Conservation (phyloP, 352 stramenopile genomes). For the Phytophthora kernoviae region DNA sequence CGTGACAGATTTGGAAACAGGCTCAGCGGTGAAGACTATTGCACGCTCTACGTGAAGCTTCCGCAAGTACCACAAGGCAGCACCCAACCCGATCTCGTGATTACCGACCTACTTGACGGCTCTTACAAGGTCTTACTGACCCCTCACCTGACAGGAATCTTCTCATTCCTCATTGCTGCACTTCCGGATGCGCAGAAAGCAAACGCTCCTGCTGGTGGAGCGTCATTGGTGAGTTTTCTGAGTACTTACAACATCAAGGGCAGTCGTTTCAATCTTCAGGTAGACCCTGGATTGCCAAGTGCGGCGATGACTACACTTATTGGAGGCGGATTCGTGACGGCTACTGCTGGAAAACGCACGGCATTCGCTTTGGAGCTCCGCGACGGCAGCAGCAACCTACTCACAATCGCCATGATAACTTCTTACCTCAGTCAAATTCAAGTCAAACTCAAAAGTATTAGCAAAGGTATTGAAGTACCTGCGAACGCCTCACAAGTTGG, state of each 20-base stretch:
- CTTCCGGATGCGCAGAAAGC: constrained; percentile 25
- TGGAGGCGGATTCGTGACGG: constrained; percentile 34
- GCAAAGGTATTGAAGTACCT: constrained; percentile 5
- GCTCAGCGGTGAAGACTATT: constrained; percentile 38
- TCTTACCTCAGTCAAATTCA: constrained; percentile 2
- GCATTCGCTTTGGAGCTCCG: constrained; percentile 47
- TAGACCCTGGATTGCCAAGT: constrained; percentile 40
- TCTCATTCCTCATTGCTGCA: constrained; percentile 48
- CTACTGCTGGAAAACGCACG: constrained; percentile 38
- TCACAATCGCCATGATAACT: constrained; percentile 15
- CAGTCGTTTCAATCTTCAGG: constrained; percentile 51
- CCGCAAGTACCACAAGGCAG: constrained; percentile 30
- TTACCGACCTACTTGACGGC: constrained; percentile 43
- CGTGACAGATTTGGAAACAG: constrained; percentile 50
- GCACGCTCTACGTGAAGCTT: constrained; percentile 42
- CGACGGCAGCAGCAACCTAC: constrained; percentile 37
- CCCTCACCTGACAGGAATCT: constrained; percentile 38
- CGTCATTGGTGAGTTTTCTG: constrained; percentile 39
- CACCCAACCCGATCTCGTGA: constrained; percentile 17
- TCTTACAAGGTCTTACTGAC: constrained; percentile 47
- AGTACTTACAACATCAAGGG: constrained; percentile 39
- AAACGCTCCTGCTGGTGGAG: constrained; percentile 15
- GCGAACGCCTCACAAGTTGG: constrained; percentile 10
- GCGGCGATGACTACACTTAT: constrained; percentile 37
- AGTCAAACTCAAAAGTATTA: constrained; percentile 19